Evolutionary conservation across 371 early-diverging fungal genomes (phyloP).

Genomic region (Mortierella sp.): DNA sequence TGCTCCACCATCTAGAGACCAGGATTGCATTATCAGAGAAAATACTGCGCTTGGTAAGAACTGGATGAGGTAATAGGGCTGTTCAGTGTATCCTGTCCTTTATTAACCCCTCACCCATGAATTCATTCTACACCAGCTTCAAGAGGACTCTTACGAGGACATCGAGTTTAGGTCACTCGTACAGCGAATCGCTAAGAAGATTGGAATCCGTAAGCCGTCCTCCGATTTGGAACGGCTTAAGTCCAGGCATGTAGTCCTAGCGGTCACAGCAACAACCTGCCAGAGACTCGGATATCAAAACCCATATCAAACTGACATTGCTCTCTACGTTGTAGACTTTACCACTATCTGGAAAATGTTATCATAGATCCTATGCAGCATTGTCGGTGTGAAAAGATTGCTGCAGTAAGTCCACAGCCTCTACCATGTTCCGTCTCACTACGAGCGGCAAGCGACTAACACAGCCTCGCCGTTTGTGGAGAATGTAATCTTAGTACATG

Average conservation of each 20-base stretch:
- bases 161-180: slow-evolving; percentile 27
- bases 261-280: too few relatives aligned
- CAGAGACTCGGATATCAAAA: too few relatives aligned
- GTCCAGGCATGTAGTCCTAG: slow-evolving; percentile 11
- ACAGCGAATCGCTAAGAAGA: slow-evolving; percentile 20
- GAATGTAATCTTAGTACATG: too few relatives aligned
- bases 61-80: background rate
- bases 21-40: slow-evolving; percentile 22
- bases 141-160: slow-evolving; percentile 19
- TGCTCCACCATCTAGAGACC: slow-evolving; percentile 38
- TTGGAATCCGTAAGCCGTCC: slow-evolving; percentile 3
- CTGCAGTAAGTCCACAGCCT: slow-evolving; percentile 8
- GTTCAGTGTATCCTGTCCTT: background rate
- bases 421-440: too few relatives aligned
- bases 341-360: slow-evolving; percentile 26
- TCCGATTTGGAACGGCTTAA: slow-evolving; percentile 23
- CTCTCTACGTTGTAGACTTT: slow-evolving; percentile 12
- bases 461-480: too few relatives aligned
- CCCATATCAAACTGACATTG: background rate
- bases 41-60: slow-evolving; percentile 19
- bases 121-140: too few relatives aligned
- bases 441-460: too few relatives aligned
- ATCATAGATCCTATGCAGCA: slow-evolving; percentile 19
- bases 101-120: background rate
- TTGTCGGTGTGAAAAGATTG: slow-evolving; percentile 13